These are phyloP conservation scores for Elsinoe batatas DNA, from an alignment of 2,329 filamentous ascomycete genomes.

Conservation along the genomic window DNA sequence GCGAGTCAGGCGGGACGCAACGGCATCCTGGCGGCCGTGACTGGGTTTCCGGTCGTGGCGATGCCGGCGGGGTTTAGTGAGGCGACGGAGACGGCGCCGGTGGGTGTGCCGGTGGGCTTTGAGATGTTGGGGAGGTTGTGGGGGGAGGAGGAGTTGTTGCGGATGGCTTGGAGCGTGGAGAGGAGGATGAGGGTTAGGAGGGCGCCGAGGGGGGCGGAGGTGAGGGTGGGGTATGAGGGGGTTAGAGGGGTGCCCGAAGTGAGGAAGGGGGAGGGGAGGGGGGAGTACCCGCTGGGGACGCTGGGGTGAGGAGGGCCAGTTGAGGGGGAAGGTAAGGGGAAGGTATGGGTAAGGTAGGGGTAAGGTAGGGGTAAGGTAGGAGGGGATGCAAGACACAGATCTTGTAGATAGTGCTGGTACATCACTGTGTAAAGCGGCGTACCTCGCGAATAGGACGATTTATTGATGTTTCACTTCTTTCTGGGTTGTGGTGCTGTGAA, in stretches of 20 bases:
- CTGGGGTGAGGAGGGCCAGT: background rate
- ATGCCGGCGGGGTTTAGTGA: slow-evolving; percentile 46
- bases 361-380: background rate
- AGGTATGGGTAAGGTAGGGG: background rate
- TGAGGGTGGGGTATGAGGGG: slow-evolving; percentile 28
- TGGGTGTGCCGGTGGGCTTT: slow-evolving; percentile 54
- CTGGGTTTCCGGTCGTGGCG: slow-evolving; percentile 44
- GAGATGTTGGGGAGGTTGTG: slow-evolving; percentile 52
- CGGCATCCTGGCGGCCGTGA: slow-evolving; percentile 46
- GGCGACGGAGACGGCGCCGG: slow-evolving; percentile 38
- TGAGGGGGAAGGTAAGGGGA: no score
- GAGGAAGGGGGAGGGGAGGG: slow-evolving; percentile 31
- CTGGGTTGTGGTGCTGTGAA: no score
- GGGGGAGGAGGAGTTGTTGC: slow-evolving; percentile 45
- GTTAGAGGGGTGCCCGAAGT: slow-evolving; percentile 39
- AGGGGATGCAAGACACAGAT: background rate
- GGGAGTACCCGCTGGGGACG: slow-evolving; percentile 40
- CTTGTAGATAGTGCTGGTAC: no score
- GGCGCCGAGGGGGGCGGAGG: slow-evolving; percentile 38
- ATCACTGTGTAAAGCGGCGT: no score
- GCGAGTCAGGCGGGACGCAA: slow-evolving; percentile 51
- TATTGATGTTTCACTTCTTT: background rate
- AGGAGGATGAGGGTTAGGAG: slow-evolving; percentile 37
- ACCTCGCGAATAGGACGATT: no score
- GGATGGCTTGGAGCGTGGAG: slow-evolving; percentile 45